Base-by-base conservation (phyloP, 495 filamentous ascomycete species). In the Talaromyces adpressus region DNA sequence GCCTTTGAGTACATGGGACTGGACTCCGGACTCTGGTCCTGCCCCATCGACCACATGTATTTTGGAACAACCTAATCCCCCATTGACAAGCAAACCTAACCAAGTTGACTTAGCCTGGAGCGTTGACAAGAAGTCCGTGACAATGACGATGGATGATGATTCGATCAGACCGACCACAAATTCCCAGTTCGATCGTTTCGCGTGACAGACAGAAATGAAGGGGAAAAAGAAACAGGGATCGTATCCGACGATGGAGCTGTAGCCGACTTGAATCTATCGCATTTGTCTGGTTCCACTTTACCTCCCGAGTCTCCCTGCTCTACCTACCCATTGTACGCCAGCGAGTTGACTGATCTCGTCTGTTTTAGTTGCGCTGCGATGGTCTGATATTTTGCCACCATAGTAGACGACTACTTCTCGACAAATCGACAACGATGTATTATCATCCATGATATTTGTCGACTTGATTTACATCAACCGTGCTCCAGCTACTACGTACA, bases 41-140 rank as follows among this genome's bases (percentile, higher is more conserved):
- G 52, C 52, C 52, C 52, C 52, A 56, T 56, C 52, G 11, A 56
- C 52, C 52, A 20, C 22, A 20, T 56, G 52, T 56, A 27, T 56
- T 56, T 29, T 56, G 27, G 52, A 29, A 29, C 52, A 56, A 12
- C 20, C 52, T 56, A 56, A 56, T 56, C 52, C 52, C 52, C 52
- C 52, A n/a, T 6, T 54, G 52, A 56, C 52, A 56, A 56, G 52
- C 52, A 29, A 56, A 56, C 52, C 27, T 56, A 27, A 56, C 52
- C 52, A 12, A 53, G 7, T 25, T 16, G 27, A 56, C 20, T 27
- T 56, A 56, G 52, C n/a, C 27, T 56, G 52, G 23, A 20, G 23
- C 18, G 18, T 4, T 53, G 49, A 25, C 22, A n/a, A 25, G 20
- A 20, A 29, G 52, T 56, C 49, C 49, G 23, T 27, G 52, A 27